phyloP scores from a whole-genome alignment of 202 grass and related monocot genomes.

The Dendrocalamus latiflorus region DNA sequence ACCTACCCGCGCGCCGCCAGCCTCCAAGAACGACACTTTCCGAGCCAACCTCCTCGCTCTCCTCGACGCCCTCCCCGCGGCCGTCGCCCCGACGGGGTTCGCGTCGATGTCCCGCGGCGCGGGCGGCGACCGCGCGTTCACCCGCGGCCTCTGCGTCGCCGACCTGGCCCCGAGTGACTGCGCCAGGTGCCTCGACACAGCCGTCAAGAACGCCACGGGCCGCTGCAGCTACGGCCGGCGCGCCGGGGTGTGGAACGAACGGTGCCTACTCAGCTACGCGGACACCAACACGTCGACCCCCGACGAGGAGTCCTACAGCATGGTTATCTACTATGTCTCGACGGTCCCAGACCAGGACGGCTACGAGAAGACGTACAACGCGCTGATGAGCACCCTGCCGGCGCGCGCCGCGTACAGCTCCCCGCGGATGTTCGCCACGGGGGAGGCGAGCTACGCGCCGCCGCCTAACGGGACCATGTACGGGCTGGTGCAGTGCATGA shows the following conservation, averaged over 20 bases:
- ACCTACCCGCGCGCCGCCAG: background rate
- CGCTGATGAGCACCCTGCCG: too few relatives aligned
- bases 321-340: too few relatives aligned
- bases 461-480: slow-evolving; percentile 33
- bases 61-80: background rate
- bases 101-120: background rate
- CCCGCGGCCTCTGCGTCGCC: background rate
- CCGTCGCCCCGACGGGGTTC: background rate
- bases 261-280: slow-evolving; percentile 6
- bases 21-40: slow-evolving; percentile 5
- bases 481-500: slow-evolving; percentile 44
- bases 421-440: slow-evolving; percentile 22
- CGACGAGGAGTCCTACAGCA: too few relatives aligned
- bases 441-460: background rate
- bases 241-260: background rate
- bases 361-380: too few relatives aligned
- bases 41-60: slow-evolving; percentile 3
- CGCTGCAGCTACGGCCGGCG: background rate
- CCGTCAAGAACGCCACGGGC: background rate
- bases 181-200: background rate
- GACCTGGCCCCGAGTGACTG: background rate
- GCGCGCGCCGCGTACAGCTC: background rate
- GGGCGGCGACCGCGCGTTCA: background rate
- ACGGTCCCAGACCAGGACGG: too few relatives aligned
- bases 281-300: slow-evolving; percentile 1